Conservation (phyloP, 208 protist species). For the Herpetomonas samuelpessoai region DNA sequence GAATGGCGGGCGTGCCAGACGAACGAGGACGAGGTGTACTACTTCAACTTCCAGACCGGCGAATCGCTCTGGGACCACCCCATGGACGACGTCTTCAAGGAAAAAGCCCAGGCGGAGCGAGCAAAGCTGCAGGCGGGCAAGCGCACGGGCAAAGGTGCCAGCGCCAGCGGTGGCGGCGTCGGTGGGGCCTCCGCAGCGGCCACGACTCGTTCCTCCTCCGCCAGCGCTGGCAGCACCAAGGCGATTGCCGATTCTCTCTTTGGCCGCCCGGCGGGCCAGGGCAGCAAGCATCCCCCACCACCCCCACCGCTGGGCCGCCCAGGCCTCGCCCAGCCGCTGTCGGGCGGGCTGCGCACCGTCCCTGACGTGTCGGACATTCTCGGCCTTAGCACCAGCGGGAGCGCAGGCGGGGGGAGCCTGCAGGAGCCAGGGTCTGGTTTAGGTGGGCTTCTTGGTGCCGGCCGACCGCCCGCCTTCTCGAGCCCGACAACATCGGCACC, state of each 20-base stretch:
- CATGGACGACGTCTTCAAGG: constrained; percentile 88
- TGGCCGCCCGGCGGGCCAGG: background rate
- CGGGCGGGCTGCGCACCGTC: background rate
- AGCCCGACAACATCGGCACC: background rate
- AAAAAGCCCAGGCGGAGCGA: constrained; percentile 50
- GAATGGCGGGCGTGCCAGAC: constrained; percentile 93
- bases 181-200: background rate
- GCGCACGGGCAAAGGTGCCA: constrained; percentile 3
- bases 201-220: background rate
- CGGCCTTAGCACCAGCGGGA: constrained; percentile 2
- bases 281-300: background rate
- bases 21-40: constrained; percentile 90
- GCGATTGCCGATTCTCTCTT: constrained; percentile 36
- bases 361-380: constrained; percentile 19
- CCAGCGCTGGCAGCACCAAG: constrained; percentile 27
- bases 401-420: constrained; percentile 1
- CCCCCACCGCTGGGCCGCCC: background rate
- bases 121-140: constrained; percentile 16
- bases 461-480: background rate
- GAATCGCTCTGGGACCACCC: constrained; percentile 95
- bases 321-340: background rate
- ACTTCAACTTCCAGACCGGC: constrained; percentile 94
- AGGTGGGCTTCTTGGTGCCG: no score
- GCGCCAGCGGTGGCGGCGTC: background rate
- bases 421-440: background rate